Percentiles rank a stretch among this genome's conserved stretches.
Evolutionary conservation across 2,329 filamentous ascomycete genomes (phyloP).

Genomic region (Claviceps sp.): DNA sequence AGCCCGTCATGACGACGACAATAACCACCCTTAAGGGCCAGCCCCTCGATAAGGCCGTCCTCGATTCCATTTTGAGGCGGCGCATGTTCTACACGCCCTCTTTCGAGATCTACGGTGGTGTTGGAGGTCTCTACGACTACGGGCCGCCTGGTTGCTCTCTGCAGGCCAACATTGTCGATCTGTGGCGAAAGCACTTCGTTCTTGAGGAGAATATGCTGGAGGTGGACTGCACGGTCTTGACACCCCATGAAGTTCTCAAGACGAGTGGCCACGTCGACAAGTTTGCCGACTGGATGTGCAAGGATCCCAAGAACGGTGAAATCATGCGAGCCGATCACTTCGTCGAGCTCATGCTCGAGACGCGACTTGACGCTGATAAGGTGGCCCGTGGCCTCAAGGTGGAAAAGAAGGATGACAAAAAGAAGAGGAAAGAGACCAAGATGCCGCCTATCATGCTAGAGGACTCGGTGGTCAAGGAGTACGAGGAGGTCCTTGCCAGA

Average conservation of each 20-base stretch:
- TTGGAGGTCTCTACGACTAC: conserved; percentile 85
- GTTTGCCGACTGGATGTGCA: conserved; percentile 99
- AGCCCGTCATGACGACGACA: conserved; percentile 30
- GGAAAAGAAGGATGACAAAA: conserved; percentile 57
- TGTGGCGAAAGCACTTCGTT: conserved; percentile 89
- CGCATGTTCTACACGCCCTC: conserved; percentile 90
- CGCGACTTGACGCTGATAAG: conserved; percentile 78
- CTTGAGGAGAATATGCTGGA: conserved; percentile 91
- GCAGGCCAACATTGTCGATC: conserved; percentile 75
- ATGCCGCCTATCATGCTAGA: conserved; percentile 72
- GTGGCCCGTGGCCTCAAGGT: conserved; percentile 76
- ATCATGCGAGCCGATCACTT: conserved; percentile 94
- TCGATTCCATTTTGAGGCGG: conserved; percentile 78
- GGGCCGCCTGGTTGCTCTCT: conserved; percentile 78
- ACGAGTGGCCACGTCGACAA: conserved; percentile 95
- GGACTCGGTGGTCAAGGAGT: conserved; percentile 75
- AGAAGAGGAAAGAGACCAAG: conserved; percentile 80
- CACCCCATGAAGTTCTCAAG: conserved; percentile 86
- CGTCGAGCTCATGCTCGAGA: conserved; percentile 86
- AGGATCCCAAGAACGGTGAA: conserved; percentile 93
- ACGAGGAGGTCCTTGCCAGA: conserved; percentile 78
- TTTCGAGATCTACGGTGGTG: conserved; percentile 90
- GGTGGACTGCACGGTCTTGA: conserved; percentile 87
- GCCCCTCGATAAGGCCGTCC: conserved; percentile 66
- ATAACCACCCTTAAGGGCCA: conserved; percentile 77